These are phyloP conservation scores for Porphyra umbilicalis DNA, from an alignment of 31 red algal genomes.

Conservation along the genomic window DNA sequence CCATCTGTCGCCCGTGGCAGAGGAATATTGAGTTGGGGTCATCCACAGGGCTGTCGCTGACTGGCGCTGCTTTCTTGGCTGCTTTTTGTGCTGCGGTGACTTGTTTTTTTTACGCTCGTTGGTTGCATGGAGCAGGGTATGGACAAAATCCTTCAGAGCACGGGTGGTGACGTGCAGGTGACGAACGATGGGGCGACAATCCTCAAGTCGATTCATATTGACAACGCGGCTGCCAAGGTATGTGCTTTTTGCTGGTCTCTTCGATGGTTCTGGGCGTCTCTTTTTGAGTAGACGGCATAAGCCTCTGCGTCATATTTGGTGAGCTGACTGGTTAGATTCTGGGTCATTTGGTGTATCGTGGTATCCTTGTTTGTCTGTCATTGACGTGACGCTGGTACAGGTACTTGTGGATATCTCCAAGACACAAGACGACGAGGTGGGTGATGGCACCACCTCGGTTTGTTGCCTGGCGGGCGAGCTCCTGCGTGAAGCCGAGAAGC, in stretches of 20 bases:
- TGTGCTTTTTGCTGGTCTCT: background rate
- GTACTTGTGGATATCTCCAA: conserved; percentile 92
- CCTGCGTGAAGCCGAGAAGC: conserved; percentile 87
- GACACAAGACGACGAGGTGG: conserved; percentile 95
- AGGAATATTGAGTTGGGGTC: too few species aligned
- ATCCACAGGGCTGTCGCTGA: too few species aligned
- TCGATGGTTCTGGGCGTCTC: too few species aligned
- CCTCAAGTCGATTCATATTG: conserved; percentile 66
- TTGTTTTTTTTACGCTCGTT: too few species aligned
- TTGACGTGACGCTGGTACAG: background rate
- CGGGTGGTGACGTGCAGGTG: conserved; percentile 78
- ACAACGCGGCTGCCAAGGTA: conserved; percentile 87
- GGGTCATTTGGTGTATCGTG: too few species aligned
- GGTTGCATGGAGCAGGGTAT: conserved; percentile 33
- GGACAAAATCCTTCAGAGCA: conserved; percentile 96
- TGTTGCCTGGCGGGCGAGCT: conserved; percentile 96
- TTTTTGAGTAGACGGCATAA: too few species aligned
- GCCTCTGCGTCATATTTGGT: too few species aligned
- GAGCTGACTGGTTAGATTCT: too few species aligned
- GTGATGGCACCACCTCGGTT: conserved; percentile 94
- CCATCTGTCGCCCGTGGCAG: too few species aligned
- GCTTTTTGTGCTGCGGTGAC: too few species aligned
- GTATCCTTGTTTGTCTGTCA: background rate
- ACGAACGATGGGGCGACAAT: conserved; percentile 99
- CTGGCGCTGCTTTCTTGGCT: background rate